phyloP scores from a whole-genome alignment of 2,329 filamentous ascomycete genomes.

The Cyphellophora attinorum region DNA sequence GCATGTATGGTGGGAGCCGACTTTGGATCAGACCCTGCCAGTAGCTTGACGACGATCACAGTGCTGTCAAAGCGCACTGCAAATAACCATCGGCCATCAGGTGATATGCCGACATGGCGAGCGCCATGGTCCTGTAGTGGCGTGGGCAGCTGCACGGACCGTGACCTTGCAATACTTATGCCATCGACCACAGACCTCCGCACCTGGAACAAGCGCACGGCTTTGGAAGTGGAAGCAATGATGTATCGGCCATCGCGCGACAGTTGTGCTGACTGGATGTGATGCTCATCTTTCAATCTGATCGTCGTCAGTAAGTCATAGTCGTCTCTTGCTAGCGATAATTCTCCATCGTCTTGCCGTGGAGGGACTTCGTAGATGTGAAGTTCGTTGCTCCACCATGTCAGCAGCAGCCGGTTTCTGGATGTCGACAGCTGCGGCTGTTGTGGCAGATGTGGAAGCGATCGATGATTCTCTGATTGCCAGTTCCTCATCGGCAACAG shows the following conservation, averaged over 20 bases:
- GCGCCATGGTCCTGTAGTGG: constrained; percentile 54
- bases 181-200: constrained; percentile 8
- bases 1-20: constrained; percentile 34
- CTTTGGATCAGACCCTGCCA: constrained; percentile 26
- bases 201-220: constrained; percentile 70
- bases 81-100: constrained; percentile 36
- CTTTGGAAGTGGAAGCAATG: constrained; percentile 63
- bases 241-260: constrained; percentile 64
- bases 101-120: constrained; percentile 47
- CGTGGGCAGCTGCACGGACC: constrained; percentile 57
- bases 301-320: constrained; percentile 15
- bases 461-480: constrained; percentile 61
- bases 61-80: constrained; percentile 51
- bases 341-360: constrained; percentile 2
- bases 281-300: constrained; percentile 57
- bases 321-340: constrained; percentile 1
- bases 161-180: constrained; percentile 37
- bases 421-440: constrained; percentile 64
- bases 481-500: constrained; percentile 65
- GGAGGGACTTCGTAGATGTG: constrained; percentile 59
- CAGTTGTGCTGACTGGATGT: constrained; percentile 66
- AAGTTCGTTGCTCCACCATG: constrained; percentile 87
- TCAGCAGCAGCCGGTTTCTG: constrained; percentile 65
- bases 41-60: constrained; percentile 44
- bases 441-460: constrained; percentile 76